Conservation (phyloP, 2,329 filamentous ascomycete genomes). For the Phyllosticta citrichinensis region DNA sequence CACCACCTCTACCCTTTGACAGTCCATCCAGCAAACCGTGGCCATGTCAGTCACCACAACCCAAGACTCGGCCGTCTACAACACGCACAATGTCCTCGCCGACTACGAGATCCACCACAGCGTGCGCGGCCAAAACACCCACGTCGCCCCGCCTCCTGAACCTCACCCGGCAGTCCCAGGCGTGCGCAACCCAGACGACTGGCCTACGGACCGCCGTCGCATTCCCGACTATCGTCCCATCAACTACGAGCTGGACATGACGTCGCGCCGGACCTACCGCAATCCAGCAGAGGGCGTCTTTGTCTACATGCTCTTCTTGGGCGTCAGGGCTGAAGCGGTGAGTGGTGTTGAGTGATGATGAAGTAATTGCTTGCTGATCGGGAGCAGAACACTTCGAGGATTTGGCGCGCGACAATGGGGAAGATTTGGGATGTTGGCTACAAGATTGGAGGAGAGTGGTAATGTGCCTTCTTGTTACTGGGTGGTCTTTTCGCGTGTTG, state of each 20-base stretch:
- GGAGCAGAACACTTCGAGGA: conserved; percentile 1
- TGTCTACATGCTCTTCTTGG: conserved; percentile 42
- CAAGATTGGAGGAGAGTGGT: conserved; percentile 46
- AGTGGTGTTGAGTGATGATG: conserved; percentile 14
- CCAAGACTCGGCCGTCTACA: conserved; percentile 28
- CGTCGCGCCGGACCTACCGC: conserved; percentile 34
- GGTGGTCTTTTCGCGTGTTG: not conserved
- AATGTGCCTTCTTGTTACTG: conserved; percentile 5
- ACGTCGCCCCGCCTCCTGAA: conserved; percentile 21
- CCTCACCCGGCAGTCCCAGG: conserved; percentile 21
- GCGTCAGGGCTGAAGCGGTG: conserved; percentile 35
- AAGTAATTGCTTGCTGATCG: conserved; percentile 3
- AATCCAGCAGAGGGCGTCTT: conserved; percentile 38
- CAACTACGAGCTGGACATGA: conserved; percentile 33
- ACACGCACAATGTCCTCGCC: conserved; percentile 28
- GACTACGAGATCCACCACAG: conserved; percentile 41
- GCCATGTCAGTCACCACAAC: conserved; percentile 38
- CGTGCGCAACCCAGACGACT: conserved; percentile 28
- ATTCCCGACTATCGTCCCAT: conserved; percentile 40
- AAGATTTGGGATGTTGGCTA: conserved; percentile 44
- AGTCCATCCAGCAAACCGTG: not conserved
- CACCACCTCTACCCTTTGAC: not conserved
- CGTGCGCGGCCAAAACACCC: conserved; percentile 15
- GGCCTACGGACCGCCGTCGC: conserved; percentile 39
- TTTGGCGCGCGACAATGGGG: conserved; percentile 25